Conservation (phyloP, 2,329 filamentous ascomycete genomes). For the Colletotrichum theobromicola region DNA sequence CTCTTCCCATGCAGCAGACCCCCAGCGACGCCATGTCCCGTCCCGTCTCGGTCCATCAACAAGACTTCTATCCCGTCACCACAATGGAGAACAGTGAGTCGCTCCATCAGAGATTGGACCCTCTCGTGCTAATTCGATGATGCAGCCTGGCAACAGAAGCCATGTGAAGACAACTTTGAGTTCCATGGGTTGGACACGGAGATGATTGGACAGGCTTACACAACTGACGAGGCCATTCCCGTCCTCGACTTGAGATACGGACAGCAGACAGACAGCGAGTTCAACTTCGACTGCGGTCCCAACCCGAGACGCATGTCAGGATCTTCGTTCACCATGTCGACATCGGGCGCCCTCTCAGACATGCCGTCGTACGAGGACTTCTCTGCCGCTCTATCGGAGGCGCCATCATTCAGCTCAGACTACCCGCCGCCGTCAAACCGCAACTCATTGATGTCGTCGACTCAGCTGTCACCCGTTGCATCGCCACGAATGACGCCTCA, state of each 20-base stretch:
- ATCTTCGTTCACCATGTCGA: constrained; percentile 77
- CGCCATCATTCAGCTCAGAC: constrained; percentile 69
- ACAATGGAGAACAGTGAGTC: constrained; percentile 56
- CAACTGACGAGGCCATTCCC: constrained; percentile 66
- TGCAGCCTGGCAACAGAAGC: constrained; percentile 54
- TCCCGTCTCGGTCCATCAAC: constrained; percentile 63
- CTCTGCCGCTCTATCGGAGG: constrained; percentile 69
- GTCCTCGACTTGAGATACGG: constrained; percentile 65
- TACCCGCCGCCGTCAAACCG: constrained; percentile 71
- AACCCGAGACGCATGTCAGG: constrained; percentile 71
- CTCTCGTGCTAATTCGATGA: constrained; percentile 3
- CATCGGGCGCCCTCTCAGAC: constrained; percentile 67
- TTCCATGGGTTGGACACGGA: constrained; percentile 61
- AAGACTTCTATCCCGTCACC: constrained; percentile 55
- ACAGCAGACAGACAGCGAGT: constrained; percentile 54
- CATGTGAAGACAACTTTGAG: constrained; percentile 62
- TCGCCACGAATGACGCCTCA: constrained; percentile 72
- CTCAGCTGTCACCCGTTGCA: constrained; percentile 73
- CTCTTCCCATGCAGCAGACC: constrained; percentile 54
- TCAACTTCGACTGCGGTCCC: constrained; percentile 56
- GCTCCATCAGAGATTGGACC: background rate
- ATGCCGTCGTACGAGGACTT: constrained; percentile 76
- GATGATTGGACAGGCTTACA: constrained; percentile 68
- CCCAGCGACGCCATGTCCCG: constrained; percentile 57
- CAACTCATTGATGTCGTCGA: constrained; percentile 74